Evolutionary conservation across 345 rosid species (phyloP), one percentile per base, ranked within the genome.

Genomic region (Citrus sp.): DNA sequence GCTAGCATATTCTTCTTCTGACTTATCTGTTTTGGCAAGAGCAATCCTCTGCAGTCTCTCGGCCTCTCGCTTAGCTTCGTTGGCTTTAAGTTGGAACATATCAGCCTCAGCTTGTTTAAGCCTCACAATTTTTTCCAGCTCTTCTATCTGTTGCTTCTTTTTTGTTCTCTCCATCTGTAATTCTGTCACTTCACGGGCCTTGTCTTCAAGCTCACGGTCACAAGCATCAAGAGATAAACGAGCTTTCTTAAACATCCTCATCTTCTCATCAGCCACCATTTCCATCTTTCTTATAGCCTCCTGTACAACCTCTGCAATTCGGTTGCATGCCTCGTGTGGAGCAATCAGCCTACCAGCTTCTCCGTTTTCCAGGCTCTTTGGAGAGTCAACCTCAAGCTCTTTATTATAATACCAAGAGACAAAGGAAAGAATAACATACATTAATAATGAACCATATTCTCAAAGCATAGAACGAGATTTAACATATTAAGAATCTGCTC

Each of bases 231-330:
- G 90, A 28, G 90, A 87, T 83, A 86, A 28, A 58, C 91, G 90
- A 49, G 98, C 92, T 89, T 94, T 97, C 86, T 97, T 97, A 75
- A 90, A 92, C 97, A 93, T 89, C 85, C 93, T 90, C 88, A 84
- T 87, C 90, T 97, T 94, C 87, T 94, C 99, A 78, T 97, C 97
- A 3, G 98, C 92, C 79, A 94, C 99, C 94, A 97, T 89, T 82
- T 93, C 99, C 98, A 94, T 93, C 85, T 97, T 97, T 88, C 89
- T 88, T 76, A 97, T 84, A 73, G 98, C 97, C 82, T 97, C 99
- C 77, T 93, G 92, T 51, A 94, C 98, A 81, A 94, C 98, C 27
- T 94, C 98, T 63, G 98, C 97, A 25, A 97, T 92, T 79, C 92
- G 88, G 89, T 91, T 93, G 87, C 99, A 93, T 54, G 99, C 98